These are phyloP conservation scores for Cucurbitaria berberidis DNA, from an alignment of 2,329 filamentous ascomycete species.

Conservation along the genomic window DNA sequence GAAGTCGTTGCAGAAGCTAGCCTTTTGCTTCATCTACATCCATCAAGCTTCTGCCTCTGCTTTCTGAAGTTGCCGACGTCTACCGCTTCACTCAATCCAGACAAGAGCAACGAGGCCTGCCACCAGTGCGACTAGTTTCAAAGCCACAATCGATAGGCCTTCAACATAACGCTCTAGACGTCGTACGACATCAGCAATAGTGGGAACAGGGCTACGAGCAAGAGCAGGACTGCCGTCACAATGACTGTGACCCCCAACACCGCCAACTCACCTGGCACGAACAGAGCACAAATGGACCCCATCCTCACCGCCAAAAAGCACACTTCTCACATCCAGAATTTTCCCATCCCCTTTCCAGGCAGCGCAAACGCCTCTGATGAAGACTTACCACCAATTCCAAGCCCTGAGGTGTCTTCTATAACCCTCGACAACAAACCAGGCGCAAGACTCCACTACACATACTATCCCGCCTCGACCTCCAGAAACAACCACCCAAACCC, in stretches of 20 bases:
- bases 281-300: conserved; percentile 11
- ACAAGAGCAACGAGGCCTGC: neutral
- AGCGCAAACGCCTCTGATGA: conserved; percentile 34
- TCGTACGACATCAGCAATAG: neutral
- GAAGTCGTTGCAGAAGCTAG: neutral
- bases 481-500: conserved; percentile 34
- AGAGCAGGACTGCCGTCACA: conserved; percentile 12
- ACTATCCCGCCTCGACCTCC: conserved; percentile 39
- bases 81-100: conserved; percentile 5
- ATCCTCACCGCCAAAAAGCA: conserved; percentile 8
- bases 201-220: conserved; percentile 1
- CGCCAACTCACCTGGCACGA: conserved; percentile 21
- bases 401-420: conserved; percentile 36
- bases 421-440: conserved; percentile 37
- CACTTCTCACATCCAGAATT: conserved; percentile 9
- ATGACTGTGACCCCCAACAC: conserved; percentile 12
- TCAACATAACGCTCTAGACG: neutral
- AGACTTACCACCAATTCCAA: conserved; percentile 37
- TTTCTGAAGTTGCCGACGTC: conserved; percentile 4
- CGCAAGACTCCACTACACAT: conserved; percentile 43
- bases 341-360: conserved; percentile 18
- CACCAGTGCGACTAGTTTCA: neutral
- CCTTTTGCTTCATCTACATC: neutral
- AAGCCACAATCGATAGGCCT: neutral
- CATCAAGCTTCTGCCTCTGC: neutral